Percentiles rank a stretch among this genome's conserved stretches.
Conservation (phyloP, 73 alveolate genomes). For the Stentor coeruleus region DNA sequence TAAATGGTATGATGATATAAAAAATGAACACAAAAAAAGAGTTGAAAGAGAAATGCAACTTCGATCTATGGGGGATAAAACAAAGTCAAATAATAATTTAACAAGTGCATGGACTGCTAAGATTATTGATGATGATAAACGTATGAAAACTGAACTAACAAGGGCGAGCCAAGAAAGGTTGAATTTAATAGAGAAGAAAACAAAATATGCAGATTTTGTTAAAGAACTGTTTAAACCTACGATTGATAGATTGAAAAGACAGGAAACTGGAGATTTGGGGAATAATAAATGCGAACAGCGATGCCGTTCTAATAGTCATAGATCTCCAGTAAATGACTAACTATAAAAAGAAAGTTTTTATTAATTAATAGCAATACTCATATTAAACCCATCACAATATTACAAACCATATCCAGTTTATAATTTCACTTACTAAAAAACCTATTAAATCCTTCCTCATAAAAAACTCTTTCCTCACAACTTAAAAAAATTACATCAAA, state of each 20-base stretch:
- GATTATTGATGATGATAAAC: background rate
- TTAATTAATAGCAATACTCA: too few relatives aligned
- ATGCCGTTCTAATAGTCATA: background rate
- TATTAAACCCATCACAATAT: too few relatives aligned
- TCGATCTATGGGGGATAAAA: background rate
- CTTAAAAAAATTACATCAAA: too few relatives aligned
- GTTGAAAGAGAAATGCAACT: background rate
- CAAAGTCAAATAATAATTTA: background rate
- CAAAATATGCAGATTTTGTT: background rate
- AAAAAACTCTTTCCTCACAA: too few relatives aligned
- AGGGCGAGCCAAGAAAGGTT: background rate
- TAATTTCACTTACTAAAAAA: too few relatives aligned
- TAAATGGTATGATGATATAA: background rate
- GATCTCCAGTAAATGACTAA: background rate
- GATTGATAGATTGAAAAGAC: background rate
- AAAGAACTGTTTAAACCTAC: constrained; percentile 6
- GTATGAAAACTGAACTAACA: background rate
- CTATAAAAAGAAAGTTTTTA: too few relatives aligned
- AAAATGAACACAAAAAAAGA: background rate
- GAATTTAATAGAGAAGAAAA: background rate
- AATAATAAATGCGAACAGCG: constrained; percentile 1
- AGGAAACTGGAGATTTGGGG: too few relatives aligned
- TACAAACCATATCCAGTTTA: too few relatives aligned
- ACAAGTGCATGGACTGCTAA: background rate
- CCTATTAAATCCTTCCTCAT: too few relatives aligned